Conservation (phyloP, 306 rosid species). For the Citrullus mucosospermus region DNA sequence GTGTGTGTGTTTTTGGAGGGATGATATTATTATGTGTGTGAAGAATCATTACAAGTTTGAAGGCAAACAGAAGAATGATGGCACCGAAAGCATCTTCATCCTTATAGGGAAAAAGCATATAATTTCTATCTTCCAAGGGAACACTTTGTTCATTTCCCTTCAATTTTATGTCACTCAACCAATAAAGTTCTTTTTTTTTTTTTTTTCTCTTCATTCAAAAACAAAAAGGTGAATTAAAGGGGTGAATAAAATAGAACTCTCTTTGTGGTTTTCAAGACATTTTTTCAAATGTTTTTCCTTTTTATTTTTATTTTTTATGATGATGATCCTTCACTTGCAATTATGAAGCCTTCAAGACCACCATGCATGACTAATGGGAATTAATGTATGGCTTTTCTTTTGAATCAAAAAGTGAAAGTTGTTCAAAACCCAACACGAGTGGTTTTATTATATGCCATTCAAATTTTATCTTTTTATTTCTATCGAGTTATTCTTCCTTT, state of each 20-base stretch:
- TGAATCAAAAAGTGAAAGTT: not conserved
- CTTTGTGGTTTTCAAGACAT: not conserved
- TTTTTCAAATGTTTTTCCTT: not conserved
- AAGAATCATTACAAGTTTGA: conserved; percentile 5
- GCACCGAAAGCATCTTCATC: conserved; percentile 10
- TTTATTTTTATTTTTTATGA: not conserved
- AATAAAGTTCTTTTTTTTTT: not conserved
- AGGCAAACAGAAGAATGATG: conserved; percentile 7
- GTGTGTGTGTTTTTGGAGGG: not conserved
- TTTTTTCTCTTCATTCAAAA: not conserved
- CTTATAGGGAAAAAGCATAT: not conserved
- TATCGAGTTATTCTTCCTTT: not conserved
- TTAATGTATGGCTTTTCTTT: not conserved
- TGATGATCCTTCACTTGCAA: not conserved
- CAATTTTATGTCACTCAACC: not conserved
- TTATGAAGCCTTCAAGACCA: not conserved
- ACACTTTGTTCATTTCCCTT: not conserved
- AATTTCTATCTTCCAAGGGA: not conserved
- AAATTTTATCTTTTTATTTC: not conserved
- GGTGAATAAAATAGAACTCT: not conserved
- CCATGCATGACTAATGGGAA: conserved; percentile 2
- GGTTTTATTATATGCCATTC: not conserved
- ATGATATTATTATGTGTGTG: not conserved
- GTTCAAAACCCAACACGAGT: not conserved
- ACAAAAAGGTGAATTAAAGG: not conserved